These are phyloP conservation scores for Phyllosticta citribraziliensis DNA, from an alignment of 2,329 filamentous ascomycete genomes.

Conservation along the genomic window DNA sequence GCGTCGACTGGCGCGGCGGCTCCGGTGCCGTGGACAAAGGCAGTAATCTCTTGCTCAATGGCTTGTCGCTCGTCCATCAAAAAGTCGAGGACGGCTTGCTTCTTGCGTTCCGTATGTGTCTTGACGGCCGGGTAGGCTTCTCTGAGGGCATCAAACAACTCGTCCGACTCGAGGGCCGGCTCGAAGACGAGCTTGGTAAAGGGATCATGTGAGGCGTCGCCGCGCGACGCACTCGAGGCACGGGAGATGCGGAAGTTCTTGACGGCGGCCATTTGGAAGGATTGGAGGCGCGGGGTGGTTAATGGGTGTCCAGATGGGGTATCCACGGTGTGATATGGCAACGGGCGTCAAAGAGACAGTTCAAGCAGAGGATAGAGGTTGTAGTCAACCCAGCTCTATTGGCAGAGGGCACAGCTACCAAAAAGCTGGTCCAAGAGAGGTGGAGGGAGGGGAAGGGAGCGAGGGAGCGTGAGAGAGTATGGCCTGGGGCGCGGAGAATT, in stretches of 20 bases:
- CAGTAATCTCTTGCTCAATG: constrained; percentile 9
- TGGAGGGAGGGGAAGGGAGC: background rate
- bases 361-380: background rate
- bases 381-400: background rate
- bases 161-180: constrained; percentile 11
- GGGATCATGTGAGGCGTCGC: constrained; percentile 2
- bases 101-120: constrained; percentile 11
- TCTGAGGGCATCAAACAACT: constrained; percentile 10
- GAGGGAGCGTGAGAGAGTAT: background rate
- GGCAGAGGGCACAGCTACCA: too few relatives aligned
- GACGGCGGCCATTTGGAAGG: background rate
- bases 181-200: constrained; percentile 11
- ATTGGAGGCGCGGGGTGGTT: background rate
- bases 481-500: background rate
- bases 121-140: constrained; percentile 7
- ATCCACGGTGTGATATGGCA: constrained; percentile 6
- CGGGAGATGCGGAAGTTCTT: constrained; percentile 10
- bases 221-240: constrained; percentile 1
- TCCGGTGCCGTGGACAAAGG: constrained; percentile 3
- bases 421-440: too few relatives aligned
- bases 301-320: background rate
- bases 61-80: constrained; percentile 10
- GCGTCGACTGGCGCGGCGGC: background rate
- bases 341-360: background rate
- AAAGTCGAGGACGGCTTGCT: constrained; percentile 11